Percentiles rank a stretch among this genome's conserved stretches.
These are phyloP conservation scores for Petunia axillaris DNA, from an alignment of 257 asterid species.

Conservation along the genomic window DNA sequence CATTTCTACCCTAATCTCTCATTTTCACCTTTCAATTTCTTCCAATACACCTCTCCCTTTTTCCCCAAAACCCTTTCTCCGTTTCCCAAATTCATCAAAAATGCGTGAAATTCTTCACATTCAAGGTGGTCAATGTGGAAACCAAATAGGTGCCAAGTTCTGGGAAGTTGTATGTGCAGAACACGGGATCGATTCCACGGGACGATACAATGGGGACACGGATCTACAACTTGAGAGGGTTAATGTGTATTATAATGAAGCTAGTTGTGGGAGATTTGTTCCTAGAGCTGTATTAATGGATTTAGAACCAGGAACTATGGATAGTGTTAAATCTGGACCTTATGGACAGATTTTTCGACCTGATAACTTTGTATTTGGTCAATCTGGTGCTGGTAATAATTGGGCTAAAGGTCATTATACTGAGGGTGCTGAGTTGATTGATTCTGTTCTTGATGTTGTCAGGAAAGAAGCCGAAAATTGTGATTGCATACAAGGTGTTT, in stretches of 20 bases:
- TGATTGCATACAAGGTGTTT: conserved; percentile 56
- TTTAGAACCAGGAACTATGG: conserved; percentile 60
- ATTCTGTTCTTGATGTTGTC: conserved; percentile 57
- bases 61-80: neutral
- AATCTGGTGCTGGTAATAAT: conserved; percentile 53
- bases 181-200: conserved; percentile 54
- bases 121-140: conserved; percentile 61
- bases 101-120: conserved; percentile 61
- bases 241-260: conserved; percentile 55
- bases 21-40: neutral
- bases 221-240: conserved; percentile 51
- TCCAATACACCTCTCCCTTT: neutral
- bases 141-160: conserved; percentile 58
- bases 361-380: conserved; percentile 55
- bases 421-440: conserved; percentile 58
- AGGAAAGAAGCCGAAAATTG: conserved; percentile 56
- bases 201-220: conserved; percentile 45
- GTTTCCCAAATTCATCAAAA: neutral
- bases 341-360: conserved; percentile 56
- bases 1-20: neutral
- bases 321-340: conserved; percentile 50
- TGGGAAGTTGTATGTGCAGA: conserved; percentile 59
- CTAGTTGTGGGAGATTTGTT: conserved; percentile 48
- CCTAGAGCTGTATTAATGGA: conserved; percentile 62
- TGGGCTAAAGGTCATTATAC: conserved; percentile 62